Conservation (phyloP, 2,329 filamentous ascomycete species). For the Fusarium brevicatenulatum region DNA sequence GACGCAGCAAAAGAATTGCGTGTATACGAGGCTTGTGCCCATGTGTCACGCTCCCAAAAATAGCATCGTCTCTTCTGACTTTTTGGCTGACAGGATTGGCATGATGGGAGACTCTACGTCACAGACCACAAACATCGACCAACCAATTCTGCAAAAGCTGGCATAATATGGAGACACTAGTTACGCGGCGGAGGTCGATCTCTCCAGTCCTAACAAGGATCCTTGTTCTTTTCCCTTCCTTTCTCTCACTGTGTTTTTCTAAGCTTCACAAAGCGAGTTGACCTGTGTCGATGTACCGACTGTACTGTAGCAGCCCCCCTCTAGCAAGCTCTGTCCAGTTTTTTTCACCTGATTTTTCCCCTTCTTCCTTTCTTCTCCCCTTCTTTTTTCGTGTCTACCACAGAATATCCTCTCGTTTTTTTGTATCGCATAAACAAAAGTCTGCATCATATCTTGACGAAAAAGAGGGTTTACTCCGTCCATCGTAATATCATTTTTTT, state of each 20-base stretch:
- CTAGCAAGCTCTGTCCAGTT: not conserved
- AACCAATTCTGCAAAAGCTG: constrained; percentile 4
- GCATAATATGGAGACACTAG: constrained; percentile 26
- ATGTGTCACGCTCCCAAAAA: constrained; percentile 24
- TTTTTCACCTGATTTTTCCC: constrained; percentile 3
- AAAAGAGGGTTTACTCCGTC: constrained; percentile 13
- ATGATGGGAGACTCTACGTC: constrained; percentile 21
- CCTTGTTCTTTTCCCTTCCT: not conserved
- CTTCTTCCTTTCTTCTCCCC: not conserved
- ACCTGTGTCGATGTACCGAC: not conserved
- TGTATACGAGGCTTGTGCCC: constrained; percentile 28
- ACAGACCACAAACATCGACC: constrained; percentile 10
- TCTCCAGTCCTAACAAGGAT: constrained; percentile 19
- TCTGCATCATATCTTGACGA: not conserved
- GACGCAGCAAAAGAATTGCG: constrained; percentile 12
- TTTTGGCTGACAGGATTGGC: constrained; percentile 1
- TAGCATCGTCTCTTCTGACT: constrained; percentile 11
- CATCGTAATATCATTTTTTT: not conserved
- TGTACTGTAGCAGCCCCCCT: not conserved
- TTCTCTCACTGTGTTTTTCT: constrained; percentile 5
- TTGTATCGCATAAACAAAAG: not conserved
- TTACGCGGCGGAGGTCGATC: constrained; percentile 24
- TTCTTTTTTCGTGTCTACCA: not conserved
- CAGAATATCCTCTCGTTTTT: constrained; percentile 29
- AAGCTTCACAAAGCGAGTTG: not conserved